A percentile compares a stretch with the other conserved stretches of the same genome.
Conservation (phyloP, 257 asterid species). For the Solanum chilense region DNA sequence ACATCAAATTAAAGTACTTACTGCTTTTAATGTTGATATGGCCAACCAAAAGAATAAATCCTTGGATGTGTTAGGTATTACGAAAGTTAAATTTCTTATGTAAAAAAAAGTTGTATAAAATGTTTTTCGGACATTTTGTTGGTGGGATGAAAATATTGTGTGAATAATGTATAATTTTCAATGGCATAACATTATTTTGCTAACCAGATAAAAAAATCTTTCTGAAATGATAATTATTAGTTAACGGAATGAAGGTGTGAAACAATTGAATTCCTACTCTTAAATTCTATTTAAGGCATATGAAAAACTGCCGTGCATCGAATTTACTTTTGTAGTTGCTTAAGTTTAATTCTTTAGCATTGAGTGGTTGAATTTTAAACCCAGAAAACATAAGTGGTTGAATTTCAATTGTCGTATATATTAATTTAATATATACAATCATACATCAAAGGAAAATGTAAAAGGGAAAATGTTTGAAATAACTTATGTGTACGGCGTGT, state of each 20-base stretch:
- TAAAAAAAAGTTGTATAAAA: background rate
- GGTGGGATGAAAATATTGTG: background rate
- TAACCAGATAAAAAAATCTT: background rate
- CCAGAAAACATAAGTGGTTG: background rate
- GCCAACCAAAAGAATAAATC: background rate
- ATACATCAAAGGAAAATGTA: background rate
- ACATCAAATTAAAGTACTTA: background rate
- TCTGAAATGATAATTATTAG: too few species aligned
- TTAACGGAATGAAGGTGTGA: too few species aligned
- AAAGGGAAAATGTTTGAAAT: background rate
- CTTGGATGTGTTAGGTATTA: background rate
- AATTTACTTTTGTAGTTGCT: background rate
- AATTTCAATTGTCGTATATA: background rate
- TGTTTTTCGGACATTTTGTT: fast-evolving
- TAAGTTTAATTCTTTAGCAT: background rate
- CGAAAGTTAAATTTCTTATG: background rate
- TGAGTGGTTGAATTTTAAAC: background rate
- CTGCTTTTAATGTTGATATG: background rate
- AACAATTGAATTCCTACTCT: background rate
- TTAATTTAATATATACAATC: background rate
- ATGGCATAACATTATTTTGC: background rate
- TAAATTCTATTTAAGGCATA: background rate
- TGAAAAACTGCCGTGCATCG: background rate
- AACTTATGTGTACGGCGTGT: background rate
- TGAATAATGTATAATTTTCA: background rate